Evolutionary conservation across 768 basidiomycete species (phyloP).

Genomic region (Cystoderma amianthinum): DNA sequence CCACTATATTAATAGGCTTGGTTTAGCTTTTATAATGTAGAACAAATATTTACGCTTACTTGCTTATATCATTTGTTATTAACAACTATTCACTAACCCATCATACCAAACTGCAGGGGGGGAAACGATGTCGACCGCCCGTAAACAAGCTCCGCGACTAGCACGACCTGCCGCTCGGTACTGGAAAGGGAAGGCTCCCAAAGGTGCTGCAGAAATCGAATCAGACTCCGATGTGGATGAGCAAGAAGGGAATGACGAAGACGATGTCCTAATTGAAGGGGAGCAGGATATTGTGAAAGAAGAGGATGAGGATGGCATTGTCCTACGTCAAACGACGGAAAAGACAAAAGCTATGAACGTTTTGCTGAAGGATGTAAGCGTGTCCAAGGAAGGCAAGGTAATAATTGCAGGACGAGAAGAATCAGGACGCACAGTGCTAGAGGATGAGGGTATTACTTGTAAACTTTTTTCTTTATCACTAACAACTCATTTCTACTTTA

Average conservation of each 20-base stretch:
- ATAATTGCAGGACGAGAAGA: conserved; percentile 75
- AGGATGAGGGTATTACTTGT: conserved; percentile 21
- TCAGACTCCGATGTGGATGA: conserved; percentile 62
- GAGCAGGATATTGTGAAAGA: conserved; percentile 44
- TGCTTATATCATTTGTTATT: too few relatives aligned
- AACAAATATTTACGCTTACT: too few relatives aligned
- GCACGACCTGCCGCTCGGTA: conserved; percentile 81
- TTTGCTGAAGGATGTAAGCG: conserved; percentile 71
- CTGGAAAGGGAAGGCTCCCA: conserved; percentile 87
- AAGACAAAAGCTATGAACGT: conserved; percentile 61
- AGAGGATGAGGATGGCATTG: conserved; percentile 36
- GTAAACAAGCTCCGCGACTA: conserved; percentile 72
- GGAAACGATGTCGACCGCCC: conserved; percentile 23
- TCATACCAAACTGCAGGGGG: too few relatives aligned
- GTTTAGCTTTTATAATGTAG: too few relatives aligned
- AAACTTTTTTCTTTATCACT: conserved; percentile 5
- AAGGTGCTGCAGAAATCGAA: conserved; percentile 50
- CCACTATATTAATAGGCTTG: conserved; percentile 73
- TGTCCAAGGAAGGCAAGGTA: conserved; percentile 75
- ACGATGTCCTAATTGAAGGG: conserved; percentile 54
- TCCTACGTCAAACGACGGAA: conserved; percentile 25
- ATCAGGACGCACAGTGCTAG: conserved; percentile 64
- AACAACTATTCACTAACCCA: too few relatives aligned
- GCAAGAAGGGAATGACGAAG: conserved; percentile 34
- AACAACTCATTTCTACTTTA: conserved; percentile 12